Conservation (phyloP, 148 eudicot genomes). For the Linanthus parryae region DNA sequence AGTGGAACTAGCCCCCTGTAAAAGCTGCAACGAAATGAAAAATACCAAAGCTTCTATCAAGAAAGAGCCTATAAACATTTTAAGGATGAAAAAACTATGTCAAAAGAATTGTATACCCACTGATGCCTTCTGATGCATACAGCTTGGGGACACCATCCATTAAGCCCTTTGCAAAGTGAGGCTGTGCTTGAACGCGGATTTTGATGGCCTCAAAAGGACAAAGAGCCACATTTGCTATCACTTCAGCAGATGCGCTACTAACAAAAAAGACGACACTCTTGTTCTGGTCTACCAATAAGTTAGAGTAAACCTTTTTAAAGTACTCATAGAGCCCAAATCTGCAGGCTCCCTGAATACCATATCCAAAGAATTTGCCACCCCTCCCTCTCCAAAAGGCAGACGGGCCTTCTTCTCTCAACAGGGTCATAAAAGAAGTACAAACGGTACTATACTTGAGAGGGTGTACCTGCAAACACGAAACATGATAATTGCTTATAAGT, state of each 20-base stretch:
- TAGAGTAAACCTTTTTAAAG: slow-evolving; percentile 52
- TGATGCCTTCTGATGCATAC: slow-evolving; percentile 43
- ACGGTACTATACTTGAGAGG: slow-evolving; percentile 52
- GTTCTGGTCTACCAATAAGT: slow-evolving; percentile 30
- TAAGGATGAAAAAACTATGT: neutral
- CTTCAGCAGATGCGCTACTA: slow-evolving; percentile 68
- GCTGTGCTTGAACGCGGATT: slow-evolving; percentile 66
- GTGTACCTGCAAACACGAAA: slow-evolving; percentile 31
- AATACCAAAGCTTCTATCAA: neutral
- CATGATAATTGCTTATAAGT: neutral
- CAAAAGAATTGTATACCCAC: slow-evolving; percentile 30
- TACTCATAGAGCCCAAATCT: slow-evolving; percentile 64
- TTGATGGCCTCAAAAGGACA: slow-evolving; percentile 76
- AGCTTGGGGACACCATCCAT: slow-evolving; percentile 61
- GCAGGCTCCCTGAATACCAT: slow-evolving; percentile 69
- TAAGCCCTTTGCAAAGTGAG: slow-evolving; percentile 55
- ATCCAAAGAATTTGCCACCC: slow-evolving; percentile 51
- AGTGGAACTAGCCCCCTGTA: slow-evolving; percentile 89
- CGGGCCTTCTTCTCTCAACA: slow-evolving; percentile 57
- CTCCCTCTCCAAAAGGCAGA: slow-evolving; percentile 64
- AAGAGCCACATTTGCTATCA: slow-evolving; percentile 54
- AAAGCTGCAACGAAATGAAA: slow-evolving; percentile 51
- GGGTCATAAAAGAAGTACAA: slow-evolving; percentile 35
- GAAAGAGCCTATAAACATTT: neutral
- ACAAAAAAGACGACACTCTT: slow-evolving; percentile 46